Evolutionary conservation across 2,329 filamentous ascomycete genomes (phyloP).

Genomic region (Blastomyces percursus): DNA sequence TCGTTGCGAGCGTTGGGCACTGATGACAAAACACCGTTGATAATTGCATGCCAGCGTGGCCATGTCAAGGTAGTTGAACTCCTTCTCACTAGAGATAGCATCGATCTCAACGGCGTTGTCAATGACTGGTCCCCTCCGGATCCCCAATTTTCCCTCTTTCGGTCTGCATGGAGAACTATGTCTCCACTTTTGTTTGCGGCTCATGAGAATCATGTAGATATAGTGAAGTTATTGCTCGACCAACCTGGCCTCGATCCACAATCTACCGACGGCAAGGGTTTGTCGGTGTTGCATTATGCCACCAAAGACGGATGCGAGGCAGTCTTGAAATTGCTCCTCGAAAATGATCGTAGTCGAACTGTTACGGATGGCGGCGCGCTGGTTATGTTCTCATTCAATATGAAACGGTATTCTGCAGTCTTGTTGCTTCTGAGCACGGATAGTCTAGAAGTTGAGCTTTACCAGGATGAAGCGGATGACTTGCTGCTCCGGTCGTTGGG

Average conservation of each 20-base stretch:
- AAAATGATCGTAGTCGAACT: background rate
- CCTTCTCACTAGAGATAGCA: background rate
- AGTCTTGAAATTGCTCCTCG: background rate
- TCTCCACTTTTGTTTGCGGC: background rate
- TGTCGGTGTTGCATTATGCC: background rate
- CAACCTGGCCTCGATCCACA: background rate
- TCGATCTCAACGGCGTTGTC: background rate
- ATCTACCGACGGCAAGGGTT: background rate
- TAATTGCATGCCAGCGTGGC: background rate
- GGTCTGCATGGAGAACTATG: background rate
- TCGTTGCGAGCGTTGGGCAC: background rate
- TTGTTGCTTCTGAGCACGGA: background rate
- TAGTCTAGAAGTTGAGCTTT: background rate
- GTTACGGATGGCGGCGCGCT: background rate
- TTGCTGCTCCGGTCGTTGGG: background rate
- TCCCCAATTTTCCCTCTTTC: background rate
- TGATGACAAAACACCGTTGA: background rate
- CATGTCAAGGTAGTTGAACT: background rate
- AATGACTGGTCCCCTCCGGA: background rate
- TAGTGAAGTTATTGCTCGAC: background rate
- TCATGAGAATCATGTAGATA: background rate
- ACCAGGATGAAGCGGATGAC: background rate
- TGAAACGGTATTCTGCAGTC: background rate
- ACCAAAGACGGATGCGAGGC: background rate
- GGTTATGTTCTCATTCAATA: background rate